These are phyloP conservation scores for Colletotrichum falcatum DNA, from an alignment of 2,329 filamentous ascomycete genomes.

Conservation along the genomic window DNA sequence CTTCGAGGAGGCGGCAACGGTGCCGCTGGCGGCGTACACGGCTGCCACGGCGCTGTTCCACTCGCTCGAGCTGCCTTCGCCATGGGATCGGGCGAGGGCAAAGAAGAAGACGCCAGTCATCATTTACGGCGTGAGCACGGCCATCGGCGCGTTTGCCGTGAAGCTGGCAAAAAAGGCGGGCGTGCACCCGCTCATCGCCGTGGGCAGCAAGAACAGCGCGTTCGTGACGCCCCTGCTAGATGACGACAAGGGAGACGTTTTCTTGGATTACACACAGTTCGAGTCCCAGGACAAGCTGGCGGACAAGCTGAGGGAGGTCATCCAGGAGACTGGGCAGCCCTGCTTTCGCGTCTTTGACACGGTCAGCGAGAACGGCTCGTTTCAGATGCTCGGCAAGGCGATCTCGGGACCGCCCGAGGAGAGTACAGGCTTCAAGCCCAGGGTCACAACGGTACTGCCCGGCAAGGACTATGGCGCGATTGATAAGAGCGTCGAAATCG, in stretches of 20 bases:
- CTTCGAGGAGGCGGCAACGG: constrained; percentile 68
- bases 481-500: constrained; percentile 38
- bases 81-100: constrained; percentile 52
- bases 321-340: constrained; percentile 29
- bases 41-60: constrained; percentile 63
- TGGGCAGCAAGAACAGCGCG: constrained; percentile 60
- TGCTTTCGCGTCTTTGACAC: constrained; percentile 38
- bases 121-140: constrained; percentile 63
- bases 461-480: constrained; percentile 22
- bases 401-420: constrained; percentile 38
- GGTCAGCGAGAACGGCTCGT: constrained; percentile 40
- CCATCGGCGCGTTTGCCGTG: constrained; percentile 67
- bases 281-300: constrained; percentile 35
- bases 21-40: constrained; percentile 68
- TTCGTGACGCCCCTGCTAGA: constrained; percentile 37
- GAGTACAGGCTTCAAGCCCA: constrained; percentile 34
- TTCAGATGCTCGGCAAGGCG: constrained; percentile 36
- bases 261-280: constrained; percentile 42
- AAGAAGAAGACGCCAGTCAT: constrained; percentile 45
- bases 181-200: constrained; percentile 68
- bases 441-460: constrained; percentile 39
- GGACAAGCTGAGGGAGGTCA: constrained; percentile 36
- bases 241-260: constrained; percentile 33
- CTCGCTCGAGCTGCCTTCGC: constrained; percentile 59
- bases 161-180: constrained; percentile 63